Percentiles rank a stretch among this genome's conserved stretches.
Conservation (phyloP, 306 rosid genomes). For the Corylus avellana region DNA sequence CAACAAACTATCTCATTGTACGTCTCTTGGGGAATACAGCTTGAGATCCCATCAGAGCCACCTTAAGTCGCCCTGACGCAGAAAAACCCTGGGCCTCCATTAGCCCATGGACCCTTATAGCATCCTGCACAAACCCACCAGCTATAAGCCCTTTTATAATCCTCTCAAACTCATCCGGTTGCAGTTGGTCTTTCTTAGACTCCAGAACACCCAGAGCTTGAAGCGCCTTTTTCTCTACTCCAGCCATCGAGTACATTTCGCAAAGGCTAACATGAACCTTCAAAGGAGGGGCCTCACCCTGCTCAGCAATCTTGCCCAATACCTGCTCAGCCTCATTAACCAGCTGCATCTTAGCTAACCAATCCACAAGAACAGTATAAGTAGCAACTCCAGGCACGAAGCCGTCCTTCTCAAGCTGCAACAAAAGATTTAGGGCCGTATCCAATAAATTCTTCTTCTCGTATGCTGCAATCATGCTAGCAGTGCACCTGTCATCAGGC, state of each 20-base stretch:
- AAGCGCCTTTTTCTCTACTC: constrained; percentile 78
- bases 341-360: constrained; percentile 78
- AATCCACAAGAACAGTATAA: constrained; percentile 78
- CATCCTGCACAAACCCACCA: constrained; percentile 72
- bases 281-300: constrained; percentile 72
- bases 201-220: constrained; percentile 71
- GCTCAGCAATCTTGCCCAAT: constrained; percentile 62
- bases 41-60: constrained; percentile 29
- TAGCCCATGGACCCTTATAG: constrained; percentile 44
- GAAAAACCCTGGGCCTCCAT: constrained; percentile 74
- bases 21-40: constrained; percentile 10
- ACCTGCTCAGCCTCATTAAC: constrained; percentile 81
- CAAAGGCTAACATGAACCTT: constrained; percentile 77
- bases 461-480: constrained; percentile 77
- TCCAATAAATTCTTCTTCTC: constrained; percentile 62
- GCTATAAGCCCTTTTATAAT: constrained; percentile 47
- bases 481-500: constrained; percentile 83
- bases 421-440: constrained; percentile 65
- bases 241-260: constrained; percentile 72
- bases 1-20: constrained; percentile 44
- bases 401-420: constrained; percentile 70
- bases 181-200: constrained; percentile 67
- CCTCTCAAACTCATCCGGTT: constrained; percentile 55
- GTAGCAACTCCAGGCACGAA: constrained; percentile 83
- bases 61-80: constrained; percentile 23